phyloP scores from a whole-genome alignment of 192 early-diverging fungal species.

The Entophlyctis helioformis region DNA sequence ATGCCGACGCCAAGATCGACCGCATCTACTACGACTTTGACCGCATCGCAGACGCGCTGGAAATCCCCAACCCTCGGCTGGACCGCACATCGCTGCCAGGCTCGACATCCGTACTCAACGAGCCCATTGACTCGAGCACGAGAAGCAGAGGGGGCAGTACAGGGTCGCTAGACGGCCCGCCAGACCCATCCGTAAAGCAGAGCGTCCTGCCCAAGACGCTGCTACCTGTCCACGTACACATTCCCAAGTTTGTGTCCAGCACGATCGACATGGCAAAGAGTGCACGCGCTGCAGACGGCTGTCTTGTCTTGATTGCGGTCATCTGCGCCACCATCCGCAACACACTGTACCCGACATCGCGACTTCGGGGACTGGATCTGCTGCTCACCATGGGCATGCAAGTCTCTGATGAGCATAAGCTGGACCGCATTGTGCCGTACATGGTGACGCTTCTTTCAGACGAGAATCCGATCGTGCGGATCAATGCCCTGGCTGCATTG shows the following conservation, averaged over 20 bases:
- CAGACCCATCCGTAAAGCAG: no score
- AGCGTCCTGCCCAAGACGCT: no score
- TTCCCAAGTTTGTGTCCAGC: no score
- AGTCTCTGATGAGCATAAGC: slow-evolving; percentile 55
- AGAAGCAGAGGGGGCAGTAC: no score
- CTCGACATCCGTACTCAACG: no score
- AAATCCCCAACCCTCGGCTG: slow-evolving; percentile 13
- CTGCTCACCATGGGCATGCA: slow-evolving; percentile 53
- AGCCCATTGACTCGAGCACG: no score
- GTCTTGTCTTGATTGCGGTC: slow-evolving; percentile 52
- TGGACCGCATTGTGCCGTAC: slow-evolving; percentile 72
- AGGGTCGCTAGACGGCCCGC: no score
- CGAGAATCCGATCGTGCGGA: slow-evolving; percentile 47
- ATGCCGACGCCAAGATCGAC: slow-evolving; percentile 67
- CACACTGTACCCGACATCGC: slow-evolving; percentile 54
- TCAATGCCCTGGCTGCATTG: slow-evolving; percentile 49
- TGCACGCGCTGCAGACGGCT: no score
- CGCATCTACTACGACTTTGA: slow-evolving; percentile 63
- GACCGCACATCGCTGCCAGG: no score
- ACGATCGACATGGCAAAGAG: no score
- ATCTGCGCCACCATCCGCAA: slow-evolving; percentile 63
- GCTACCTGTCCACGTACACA: no score
- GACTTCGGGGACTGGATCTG: slow-evolving; percentile 61
- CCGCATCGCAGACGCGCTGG: slow-evolving; percentile 47
- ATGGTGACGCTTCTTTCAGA: slow-evolving; percentile 54